Percentiles rank a stretch among this genome's conserved stretches.
These are phyloP conservation scores for Penicilliopsis zonata DNA, from an alignment of 495 filamentous ascomycete genomes.

Conservation along the genomic window DNA sequence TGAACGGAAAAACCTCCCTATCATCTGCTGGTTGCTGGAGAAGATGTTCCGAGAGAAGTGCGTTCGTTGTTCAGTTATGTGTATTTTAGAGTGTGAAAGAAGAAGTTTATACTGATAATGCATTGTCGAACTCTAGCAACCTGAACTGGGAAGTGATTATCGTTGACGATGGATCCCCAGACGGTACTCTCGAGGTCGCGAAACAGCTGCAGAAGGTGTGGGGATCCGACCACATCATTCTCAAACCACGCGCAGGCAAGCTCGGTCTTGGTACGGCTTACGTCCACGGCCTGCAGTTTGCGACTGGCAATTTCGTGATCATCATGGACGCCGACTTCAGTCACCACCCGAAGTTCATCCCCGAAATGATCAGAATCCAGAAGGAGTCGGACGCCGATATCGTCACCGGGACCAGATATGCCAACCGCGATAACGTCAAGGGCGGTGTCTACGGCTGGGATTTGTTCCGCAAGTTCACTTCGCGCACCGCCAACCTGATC, in stretches of 20 bases:
- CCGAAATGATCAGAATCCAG: slow-evolving; percentile 72
- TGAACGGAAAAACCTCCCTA: slow-evolving; percentile 91
- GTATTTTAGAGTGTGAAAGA: background rate
- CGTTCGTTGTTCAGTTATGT: slow-evolving; percentile 1
- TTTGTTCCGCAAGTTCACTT: slow-evolving; percentile 88
- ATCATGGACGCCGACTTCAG: slow-evolving; percentile 99
- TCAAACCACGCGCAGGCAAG: slow-evolving; percentile 83
- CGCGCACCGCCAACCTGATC: slow-evolving; percentile 82
- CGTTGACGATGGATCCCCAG: slow-evolving; percentile 94
- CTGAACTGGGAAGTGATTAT: slow-evolving; percentile 96
- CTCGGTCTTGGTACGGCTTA: slow-evolving; percentile 95
- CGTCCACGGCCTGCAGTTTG: slow-evolving; percentile 83
- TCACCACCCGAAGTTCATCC: slow-evolving; percentile 95
- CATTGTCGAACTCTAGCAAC: slow-evolving; percentile 40
- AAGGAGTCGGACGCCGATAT: slow-evolving; percentile 71
- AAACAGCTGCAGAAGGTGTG: slow-evolving; percentile 81
- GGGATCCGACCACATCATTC: slow-evolving; percentile 57
- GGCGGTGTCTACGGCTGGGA: slow-evolving; percentile 98
- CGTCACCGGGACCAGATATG: slow-evolving; percentile 91
- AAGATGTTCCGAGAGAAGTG: slow-evolving; percentile 73
- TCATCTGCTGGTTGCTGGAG: slow-evolving; percentile 87
- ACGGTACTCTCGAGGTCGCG: slow-evolving; percentile 84
- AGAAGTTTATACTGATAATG: slow-evolving; percentile 1
- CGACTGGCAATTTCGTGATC: slow-evolving; percentile 84
- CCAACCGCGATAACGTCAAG: slow-evolving; percentile 44